These are phyloP conservation scores for Podospora didyma DNA, from an alignment of 495 filamentous ascomycete genomes.

Conservation along the genomic window DNA sequence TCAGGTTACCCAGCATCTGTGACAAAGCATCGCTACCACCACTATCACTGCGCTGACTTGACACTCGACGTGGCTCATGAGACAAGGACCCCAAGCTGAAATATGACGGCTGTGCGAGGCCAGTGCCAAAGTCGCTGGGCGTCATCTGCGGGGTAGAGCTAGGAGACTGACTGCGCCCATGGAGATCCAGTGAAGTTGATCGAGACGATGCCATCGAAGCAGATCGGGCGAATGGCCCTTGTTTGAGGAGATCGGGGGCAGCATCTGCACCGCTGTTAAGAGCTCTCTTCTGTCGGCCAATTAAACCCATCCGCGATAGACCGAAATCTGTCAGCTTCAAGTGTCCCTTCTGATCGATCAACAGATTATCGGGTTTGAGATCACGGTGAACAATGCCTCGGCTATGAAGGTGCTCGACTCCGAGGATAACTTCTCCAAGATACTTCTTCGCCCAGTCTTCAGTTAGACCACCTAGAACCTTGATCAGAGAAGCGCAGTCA, in stretches of 20 bases:
- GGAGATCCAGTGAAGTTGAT: conserved; percentile 93
- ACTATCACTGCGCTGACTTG: conserved; percentile 88
- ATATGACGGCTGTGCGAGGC: conserved; percentile 82
- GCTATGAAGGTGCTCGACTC: conserved; percentile 91
- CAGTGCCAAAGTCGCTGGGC: conserved; percentile 60
- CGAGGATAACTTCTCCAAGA: conserved; percentile 89
- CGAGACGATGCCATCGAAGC: conserved; percentile 86
- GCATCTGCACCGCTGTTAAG: conserved; percentile 76
- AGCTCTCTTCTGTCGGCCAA: conserved; percentile 92
- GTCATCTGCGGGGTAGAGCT: conserved; percentile 82
- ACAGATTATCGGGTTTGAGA: conserved; percentile 92
- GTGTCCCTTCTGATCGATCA: conserved; percentile 96
- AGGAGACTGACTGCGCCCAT: conserved; percentile 68
- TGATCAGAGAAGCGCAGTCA: conserved; percentile 94
- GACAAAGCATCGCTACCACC: conserved; percentile 81
- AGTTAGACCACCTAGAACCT: conserved; percentile 80
- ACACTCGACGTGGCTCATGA: conserved; percentile 77
- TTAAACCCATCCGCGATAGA: conserved; percentile 92
- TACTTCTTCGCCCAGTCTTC: conserved; percentile 99
- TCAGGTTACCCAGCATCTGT: conserved; percentile 80
- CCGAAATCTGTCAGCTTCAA: conserved; percentile 97
- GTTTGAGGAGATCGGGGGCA: conserved; percentile 85
- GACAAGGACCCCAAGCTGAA: conserved; percentile 70
- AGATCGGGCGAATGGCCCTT: conserved; percentile 82
- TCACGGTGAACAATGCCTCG: conserved; percentile 95